A percentile compares a stretch with the other conserved stretches of the same genome.
Conservation (phyloP, 257 asterid genomes). For the Solanum pennellii region DNA sequence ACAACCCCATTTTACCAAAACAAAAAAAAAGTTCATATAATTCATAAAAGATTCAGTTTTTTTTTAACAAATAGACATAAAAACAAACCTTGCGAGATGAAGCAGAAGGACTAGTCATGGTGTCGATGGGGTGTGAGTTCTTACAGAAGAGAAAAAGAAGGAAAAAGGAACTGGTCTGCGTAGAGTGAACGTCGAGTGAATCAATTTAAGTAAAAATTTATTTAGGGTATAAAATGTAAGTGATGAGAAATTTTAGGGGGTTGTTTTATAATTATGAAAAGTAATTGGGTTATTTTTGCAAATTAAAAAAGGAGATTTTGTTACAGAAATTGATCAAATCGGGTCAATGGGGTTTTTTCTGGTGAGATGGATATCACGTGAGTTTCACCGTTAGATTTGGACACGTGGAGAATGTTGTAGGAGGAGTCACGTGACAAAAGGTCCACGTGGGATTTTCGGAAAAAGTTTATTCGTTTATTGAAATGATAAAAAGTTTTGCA, state of each 20-base stretch:
- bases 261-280: neutral
- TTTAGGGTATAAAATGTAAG: neutral
- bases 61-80: neutral
- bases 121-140: neutral
- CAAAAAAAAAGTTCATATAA: neutral
- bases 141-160: neutral
- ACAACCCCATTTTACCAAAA: neutral
- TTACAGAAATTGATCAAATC: neutral
- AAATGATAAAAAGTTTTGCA: neutral
- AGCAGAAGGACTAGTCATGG: conserved; percentile 14
- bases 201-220: neutral
- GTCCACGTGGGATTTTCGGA: neutral
- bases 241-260: neutral
- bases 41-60: neutral
- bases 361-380: neutral
- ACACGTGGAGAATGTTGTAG: neutral
- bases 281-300: neutral
- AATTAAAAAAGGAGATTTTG: neutral
- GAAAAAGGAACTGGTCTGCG: neutral
- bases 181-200: neutral
- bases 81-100: conserved; percentile 16
- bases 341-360: neutral
- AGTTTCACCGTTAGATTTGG: neutral
- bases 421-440: neutral
- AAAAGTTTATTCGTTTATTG: neutral